Conservation (phyloP, 495 filamentous ascomycete species). For the Lasiosphaeriaceae sp. region DNA sequence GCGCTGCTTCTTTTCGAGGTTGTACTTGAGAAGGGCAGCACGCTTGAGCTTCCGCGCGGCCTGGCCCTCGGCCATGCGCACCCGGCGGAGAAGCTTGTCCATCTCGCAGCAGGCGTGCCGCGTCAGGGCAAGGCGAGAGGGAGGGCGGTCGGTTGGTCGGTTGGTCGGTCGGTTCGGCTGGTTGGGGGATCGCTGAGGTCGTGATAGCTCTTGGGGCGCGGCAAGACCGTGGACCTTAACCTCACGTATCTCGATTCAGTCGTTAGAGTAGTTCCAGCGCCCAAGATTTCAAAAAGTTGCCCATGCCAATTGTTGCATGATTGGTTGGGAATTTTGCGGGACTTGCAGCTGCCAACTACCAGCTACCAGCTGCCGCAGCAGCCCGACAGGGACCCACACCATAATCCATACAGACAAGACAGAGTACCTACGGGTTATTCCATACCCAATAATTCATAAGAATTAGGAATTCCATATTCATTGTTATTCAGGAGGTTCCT, state of each 20-base stretch:
- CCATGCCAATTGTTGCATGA: too few species aligned
- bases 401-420: too few species aligned
- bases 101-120: constrained; percentile 36
- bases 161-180: neutral
- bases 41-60: constrained; percentile 46
- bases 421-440: too few species aligned
- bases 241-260: neutral
- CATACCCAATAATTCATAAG: too few species aligned
- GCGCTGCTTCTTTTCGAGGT: constrained; percentile 33
- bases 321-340: too few species aligned
- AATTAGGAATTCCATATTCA: too few species aligned
- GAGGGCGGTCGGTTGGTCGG: neutral
- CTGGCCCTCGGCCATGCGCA: constrained; percentile 62
- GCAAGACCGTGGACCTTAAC: neutral
- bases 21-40: constrained; percentile 27
- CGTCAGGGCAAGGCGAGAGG: neutral
- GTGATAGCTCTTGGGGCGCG: neutral
- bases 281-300: too few species aligned
- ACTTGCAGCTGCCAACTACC: too few species aligned
- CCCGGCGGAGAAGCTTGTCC: constrained; percentile 72
- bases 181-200: neutral
- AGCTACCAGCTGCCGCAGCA: too few species aligned
- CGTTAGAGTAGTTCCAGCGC: too few species aligned
- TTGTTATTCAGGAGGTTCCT: too few species aligned
- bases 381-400: too few species aligned